Evolutionary conservation across 305 asterid species (phyloP), one percentile per base, ranked within the genome.

Genomic region (Lippia alba): DNA sequence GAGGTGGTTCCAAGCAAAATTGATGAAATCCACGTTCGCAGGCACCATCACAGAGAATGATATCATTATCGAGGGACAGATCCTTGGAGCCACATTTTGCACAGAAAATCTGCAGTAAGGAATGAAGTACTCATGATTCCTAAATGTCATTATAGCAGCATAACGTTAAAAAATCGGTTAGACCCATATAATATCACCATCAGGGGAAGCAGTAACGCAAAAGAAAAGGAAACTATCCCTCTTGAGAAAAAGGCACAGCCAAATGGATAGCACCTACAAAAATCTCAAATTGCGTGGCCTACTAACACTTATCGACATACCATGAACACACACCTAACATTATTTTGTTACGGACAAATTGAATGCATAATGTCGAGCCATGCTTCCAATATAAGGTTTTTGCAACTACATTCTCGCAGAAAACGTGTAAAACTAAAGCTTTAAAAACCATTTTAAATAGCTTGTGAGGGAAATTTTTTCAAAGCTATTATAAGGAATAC

Each of bases 21-120:
- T 95, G 99, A 78, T 95, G 99, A 81, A 87, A 95, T 77, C 98
- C 99, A 60, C 99, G 96, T 83, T 88, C 99, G 70, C 99, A 95
- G 48, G 88, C 88, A 44, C 99, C 99, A 79, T 95, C 98, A 73
- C 99, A 95, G 10, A 92, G 89, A 60, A 95, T 89, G 81, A 95
- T 90, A 82, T 95, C 99, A 72, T 95, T 92, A 39, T 89, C 98
- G 56, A 83, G 80, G 32, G 90, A 72, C 84, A 95, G 72, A 72
- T 95, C 98, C 82, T 84, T 90, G 41, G 88, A 84, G 71, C 97
- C 93, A 76, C 99, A 95, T 77, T 95, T 95, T 49, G 99, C 96
- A 76, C 99, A 95, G 85, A 95, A 95, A 75, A 95, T 95, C 99
- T 95, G 93, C 87, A 83, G 71, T 54, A 48, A 53, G 69, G 60